phyloP scores from a whole-genome alignment of 768 basidiomycete species.

The Mycena olivaceomarginata region DNA sequence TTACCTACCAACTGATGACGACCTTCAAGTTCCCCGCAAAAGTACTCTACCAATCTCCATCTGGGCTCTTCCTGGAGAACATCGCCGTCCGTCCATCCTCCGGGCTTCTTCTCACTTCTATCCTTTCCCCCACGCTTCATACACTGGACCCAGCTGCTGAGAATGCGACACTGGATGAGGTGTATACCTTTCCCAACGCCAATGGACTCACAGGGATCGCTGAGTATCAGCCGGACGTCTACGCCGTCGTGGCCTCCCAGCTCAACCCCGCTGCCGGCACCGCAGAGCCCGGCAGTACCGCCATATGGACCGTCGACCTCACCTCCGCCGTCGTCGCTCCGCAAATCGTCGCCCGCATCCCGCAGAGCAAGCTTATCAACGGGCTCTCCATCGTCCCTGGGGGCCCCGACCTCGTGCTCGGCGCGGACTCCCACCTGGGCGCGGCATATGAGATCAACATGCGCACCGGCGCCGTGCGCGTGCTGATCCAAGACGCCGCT shows the following conservation, averaged over 20 bases:
- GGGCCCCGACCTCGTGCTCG: not conserved
- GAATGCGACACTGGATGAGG: slow-evolving; percentile 24
- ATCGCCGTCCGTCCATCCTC: slow-evolving; percentile 17
- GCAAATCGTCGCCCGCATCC: not conserved
- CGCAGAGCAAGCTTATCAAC: not conserved
- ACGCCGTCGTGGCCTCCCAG: slow-evolving; percentile 30
- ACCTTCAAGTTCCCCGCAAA: not conserved
- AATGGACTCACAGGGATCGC: slow-evolving; percentile 23
- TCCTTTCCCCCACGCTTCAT: slow-evolving; percentile 25
- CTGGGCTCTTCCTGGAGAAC: slow-evolving; percentile 22
- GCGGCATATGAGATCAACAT: not conserved
- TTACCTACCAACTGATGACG: too few species aligned
- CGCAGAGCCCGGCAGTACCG: slow-evolving; percentile 23
- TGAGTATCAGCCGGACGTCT: slow-evolving; percentile 29
- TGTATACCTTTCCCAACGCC: slow-evolving; percentile 31
- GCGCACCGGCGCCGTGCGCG: not conserved
- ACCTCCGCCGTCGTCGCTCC: not conserved
- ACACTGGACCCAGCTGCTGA: slow-evolving; percentile 21
- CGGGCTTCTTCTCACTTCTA: slow-evolving; percentile 1
- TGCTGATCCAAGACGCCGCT: not conserved
- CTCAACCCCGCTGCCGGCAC: slow-evolving; percentile 26
- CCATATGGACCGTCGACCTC: slow-evolving; percentile 31
- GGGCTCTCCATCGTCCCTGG: not conserved
- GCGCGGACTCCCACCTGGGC: not conserved
- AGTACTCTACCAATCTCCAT: slow-evolving; percentile 11